Evolutionary conservation across 2,329 filamentous ascomycete species (phyloP), one percentile per base, ranked within the genome.

Genomic region (Herpomyces periplanetae): DNA sequence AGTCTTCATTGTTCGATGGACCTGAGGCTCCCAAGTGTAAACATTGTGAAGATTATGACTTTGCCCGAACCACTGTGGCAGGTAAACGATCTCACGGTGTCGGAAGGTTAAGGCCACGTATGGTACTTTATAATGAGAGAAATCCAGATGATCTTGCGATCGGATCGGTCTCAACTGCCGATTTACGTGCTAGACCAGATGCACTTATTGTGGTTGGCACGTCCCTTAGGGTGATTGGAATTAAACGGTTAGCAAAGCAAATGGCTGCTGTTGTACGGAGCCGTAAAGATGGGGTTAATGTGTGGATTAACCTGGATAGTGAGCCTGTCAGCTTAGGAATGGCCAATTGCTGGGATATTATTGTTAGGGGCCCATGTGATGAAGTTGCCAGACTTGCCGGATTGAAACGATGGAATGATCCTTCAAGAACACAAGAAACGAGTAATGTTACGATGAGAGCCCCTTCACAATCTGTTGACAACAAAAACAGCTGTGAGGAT

Each of bases 61-160:
- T 54, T 22, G 52, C 73, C 18, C 64, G 80, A 30, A 65, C 62
- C 8, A 47, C 49, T 3, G 47, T 57, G 25, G 64, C 59, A 6
- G 71, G 73, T 18, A 75, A 87, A 39, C 58, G 80, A 23, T 85
- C 73, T 32, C 80, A 88, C 32, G 80, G 80, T 1, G 64, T 96
- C 29, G 80, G 80, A 16, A 58, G 66, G 24, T 43, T 96, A 25
- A 57, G 80, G 10, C 80, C 80, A 10, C 56, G 80, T 22, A 88
- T 96, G 44, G 75, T 91, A 3, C 49, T 96, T 5, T 96, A 96
- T 43, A 88, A 91, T 34, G 80, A 96, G 37, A 63, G 68, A 35
- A 88, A 91, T 33, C 80, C 80, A 0, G 80, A 96, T 27, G 69
- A 80, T 28, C 75, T 88, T 29, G 75, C 80, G 7, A 96, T 96